A percentile compares a stretch with the other conserved stretches of the same genome.
Evolutionary conservation across 2,329 filamentous ascomycete species (phyloP).

Genomic region (Trichoderma atrobrunneum): DNA sequence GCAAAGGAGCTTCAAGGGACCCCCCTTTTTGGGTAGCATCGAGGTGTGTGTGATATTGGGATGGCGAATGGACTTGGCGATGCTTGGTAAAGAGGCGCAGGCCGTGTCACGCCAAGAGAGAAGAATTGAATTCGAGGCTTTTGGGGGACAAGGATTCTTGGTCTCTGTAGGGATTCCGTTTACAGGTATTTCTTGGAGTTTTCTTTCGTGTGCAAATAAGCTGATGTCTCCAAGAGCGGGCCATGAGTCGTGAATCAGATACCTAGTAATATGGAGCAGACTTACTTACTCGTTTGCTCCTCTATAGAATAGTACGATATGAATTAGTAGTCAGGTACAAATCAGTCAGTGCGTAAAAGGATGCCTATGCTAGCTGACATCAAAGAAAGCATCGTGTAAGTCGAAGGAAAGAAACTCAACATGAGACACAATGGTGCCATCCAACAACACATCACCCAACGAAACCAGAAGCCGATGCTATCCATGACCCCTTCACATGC

Average conservation of each 20-base stretch:
- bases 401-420: neutral
- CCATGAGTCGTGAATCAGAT: neutral
- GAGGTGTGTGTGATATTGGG: neutral
- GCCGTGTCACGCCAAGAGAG: neutral
- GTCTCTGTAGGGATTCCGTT: neutral
- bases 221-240: neutral
- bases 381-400: neutral
- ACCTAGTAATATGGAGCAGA: neutral
- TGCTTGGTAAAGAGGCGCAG: neutral
- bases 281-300: neutral
- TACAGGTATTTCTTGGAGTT: neutral
- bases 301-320: neutral
- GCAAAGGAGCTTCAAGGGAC: slow-evolving; percentile 7
- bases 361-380: neutral
- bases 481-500: slow-evolving; percentile 5
- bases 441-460: neutral
- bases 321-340: neutral
- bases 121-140: neutral
- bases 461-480: slow-evolving; percentile 2
- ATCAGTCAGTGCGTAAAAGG: neutral
- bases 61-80: neutral
- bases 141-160: neutral
- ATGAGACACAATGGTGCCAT: slow-evolving; percentile 1
- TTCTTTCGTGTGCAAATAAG: neutral
- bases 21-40: slow-evolving; percentile 7